Conservation (phyloP, 768 basidiomycete species). For the Lactarius quietus region DNA sequence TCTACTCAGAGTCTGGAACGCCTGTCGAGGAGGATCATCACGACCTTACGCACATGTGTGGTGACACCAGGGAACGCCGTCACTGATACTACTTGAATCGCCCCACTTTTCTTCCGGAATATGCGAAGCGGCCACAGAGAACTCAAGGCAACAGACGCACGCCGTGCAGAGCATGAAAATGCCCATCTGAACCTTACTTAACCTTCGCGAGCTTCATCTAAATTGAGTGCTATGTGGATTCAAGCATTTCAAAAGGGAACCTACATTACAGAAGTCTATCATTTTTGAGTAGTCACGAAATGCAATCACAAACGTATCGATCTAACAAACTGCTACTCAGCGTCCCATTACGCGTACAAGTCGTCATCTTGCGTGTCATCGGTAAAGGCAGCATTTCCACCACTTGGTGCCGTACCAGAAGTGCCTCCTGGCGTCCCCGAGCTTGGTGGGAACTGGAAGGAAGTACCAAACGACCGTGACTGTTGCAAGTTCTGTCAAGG, state of each 20-base stretch:
- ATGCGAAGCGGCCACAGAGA: neutral
- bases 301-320: constrained; percentile 13
- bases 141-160: neutral
- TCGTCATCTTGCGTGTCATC: constrained; percentile 90
- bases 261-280: constrained; percentile 23
- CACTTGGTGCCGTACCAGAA: constrained; percentile 33
- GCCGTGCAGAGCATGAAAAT: neutral
- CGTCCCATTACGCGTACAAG: constrained; percentile 63
- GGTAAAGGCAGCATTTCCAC: constrained; percentile 71
- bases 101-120: too few relatives aligned
- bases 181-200: neutral
- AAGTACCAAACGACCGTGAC: constrained; percentile 87
- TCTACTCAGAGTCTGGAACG: too few relatives aligned
- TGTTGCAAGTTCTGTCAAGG: constrained; percentile 76
- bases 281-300: constrained; percentile 14
- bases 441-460: constrained; percentile 95
- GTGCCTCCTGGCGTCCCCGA: constrained; percentile 28
- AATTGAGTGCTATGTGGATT: neutral
- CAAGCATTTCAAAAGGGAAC: neutral
- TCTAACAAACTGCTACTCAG: constrained; percentile 5
- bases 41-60: too few relatives aligned
- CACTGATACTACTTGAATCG: too few relatives aligned
- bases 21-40: too few relatives aligned
- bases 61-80: too few relatives aligned
- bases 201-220: neutral